Evolutionary conservation across 1,139 yeast species (phyloP).

Genomic region (Protomyces lactucae-debilis): DNA sequence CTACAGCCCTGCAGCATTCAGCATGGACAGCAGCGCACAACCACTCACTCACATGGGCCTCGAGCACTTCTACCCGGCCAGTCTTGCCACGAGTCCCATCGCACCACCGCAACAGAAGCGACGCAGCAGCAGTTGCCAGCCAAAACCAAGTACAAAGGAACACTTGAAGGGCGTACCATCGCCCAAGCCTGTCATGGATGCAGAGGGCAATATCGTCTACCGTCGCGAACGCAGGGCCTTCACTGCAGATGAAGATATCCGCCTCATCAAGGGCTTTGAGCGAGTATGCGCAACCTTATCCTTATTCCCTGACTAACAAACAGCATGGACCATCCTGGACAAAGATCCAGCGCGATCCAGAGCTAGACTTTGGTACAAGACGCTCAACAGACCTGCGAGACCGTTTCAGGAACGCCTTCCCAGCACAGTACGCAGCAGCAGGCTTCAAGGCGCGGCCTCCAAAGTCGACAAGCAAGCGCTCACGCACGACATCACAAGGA

Average conservation of each 20-base stretch:
- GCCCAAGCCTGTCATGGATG: background rate
- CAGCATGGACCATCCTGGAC: conserved; percentile 84
- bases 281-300: conserved; percentile 32
- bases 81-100: background rate
- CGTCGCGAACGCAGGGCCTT: conserved; percentile 46
- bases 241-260: conserved; percentile 72
- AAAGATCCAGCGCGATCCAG: conserved; percentile 52
- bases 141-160: background rate
- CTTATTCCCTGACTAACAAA: background rate
- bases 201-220: conserved; percentile 36
- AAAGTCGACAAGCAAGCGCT: background rate
- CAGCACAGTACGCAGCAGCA: conserved; percentile 44
- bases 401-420: conserved; percentile 46
- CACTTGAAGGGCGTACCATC: background rate
- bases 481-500: background rate
- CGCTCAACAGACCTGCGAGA: conserved; percentile 44
- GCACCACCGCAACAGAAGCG: background rate
- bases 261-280: conserved; percentile 60
- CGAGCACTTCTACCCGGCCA: background rate
- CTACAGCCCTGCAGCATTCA: background rate
- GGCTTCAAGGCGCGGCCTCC: conserved; percentile 40
- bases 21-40: background rate
- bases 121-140: conserved; percentile 2
- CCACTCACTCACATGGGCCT: background rate
- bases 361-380: conserved; percentile 40